phyloP scores from a whole-genome alignment of 169 alveolate genomes.

The Haemoproteus tartakovskyi region DNA sequence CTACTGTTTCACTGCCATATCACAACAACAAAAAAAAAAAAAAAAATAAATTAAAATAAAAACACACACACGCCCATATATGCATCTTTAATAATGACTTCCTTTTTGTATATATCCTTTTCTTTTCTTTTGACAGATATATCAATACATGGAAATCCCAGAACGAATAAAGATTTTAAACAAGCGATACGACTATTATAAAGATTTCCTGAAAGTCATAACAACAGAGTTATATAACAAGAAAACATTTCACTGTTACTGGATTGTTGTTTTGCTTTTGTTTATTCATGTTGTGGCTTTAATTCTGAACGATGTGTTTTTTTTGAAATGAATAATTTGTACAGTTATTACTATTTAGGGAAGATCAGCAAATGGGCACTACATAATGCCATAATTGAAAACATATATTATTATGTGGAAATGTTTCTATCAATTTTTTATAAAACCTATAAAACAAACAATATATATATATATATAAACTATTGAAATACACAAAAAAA shows the following conservation, averaged over 20 bases:
- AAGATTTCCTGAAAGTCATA: conserved; percentile 52
- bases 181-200: conserved; percentile 51
- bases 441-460: no score
- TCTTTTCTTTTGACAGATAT: conserved; percentile 5
- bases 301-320: conserved; percentile 43
- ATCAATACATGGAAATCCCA: conserved; percentile 62
- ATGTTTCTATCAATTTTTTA: no score
- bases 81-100: background rate
- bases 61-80: background rate
- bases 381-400: no score
- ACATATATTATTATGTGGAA: no score
- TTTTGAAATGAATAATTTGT: no score
- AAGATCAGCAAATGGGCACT: background rate
- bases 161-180: conserved; percentile 49
- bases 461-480: no score
- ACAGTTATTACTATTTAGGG: no score
- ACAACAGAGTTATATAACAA: conserved; percentile 50
- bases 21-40: background rate
- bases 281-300: conserved; percentile 56
- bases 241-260: conserved; percentile 28
- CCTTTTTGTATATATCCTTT: background rate
- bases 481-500: no score
- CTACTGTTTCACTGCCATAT: no score
- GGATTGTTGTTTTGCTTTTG: conserved; percentile 33
- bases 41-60: background rate